A percentile compares a stretch with the other conserved stretches of the same genome.
These are phyloP conservation scores for Lasiodiplodia theobromae DNA, from an alignment of 2,329 filamentous ascomycete species.

Conservation along the genomic window DNA sequence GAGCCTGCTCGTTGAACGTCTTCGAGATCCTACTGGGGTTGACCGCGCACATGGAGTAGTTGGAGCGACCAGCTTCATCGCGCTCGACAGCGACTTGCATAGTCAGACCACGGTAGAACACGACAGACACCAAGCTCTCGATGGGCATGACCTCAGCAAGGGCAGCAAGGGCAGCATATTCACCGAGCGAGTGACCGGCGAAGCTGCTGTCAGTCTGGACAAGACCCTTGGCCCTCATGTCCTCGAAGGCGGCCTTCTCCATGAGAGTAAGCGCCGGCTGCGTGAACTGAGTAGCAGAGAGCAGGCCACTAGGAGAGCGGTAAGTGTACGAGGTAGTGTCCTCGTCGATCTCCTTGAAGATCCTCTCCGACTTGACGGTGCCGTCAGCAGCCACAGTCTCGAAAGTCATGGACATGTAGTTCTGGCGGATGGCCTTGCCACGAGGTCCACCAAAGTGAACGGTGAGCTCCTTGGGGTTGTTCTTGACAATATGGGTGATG, in stretches of 20 bases:
- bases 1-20: slow-evolving; percentile 96
- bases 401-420: slow-evolving; percentile 99
- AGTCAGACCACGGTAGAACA: slow-evolving; percentile 98
- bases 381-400: slow-evolving; percentile 95
- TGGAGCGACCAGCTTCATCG: slow-evolving; percentile 88
- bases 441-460: slow-evolving; percentile 97
- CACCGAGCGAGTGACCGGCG: slow-evolving; percentile 95
- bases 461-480: slow-evolving; percentile 98
- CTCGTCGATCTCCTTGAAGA: slow-evolving; percentile 98
- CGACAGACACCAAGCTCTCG: slow-evolving; percentile 95
- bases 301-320: slow-evolving; percentile 88
- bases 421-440: slow-evolving; percentile 96
- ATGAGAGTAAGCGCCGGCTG: slow-evolving; percentile 96
- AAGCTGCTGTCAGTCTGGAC: slow-evolving; percentile 97
- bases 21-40: slow-evolving; percentile 98
- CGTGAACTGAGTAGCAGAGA: slow-evolving; percentile 98
- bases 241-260: slow-evolving; percentile 99
- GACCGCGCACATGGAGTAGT: slow-evolving; percentile 99
- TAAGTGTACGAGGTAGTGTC: slow-evolving; percentile 96
- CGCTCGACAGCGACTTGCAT: slow-evolving; percentile 99
- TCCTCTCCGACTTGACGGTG: slow-evolving; percentile 95
- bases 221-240: slow-evolving; percentile 96
- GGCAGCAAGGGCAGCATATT: slow-evolving; percentile 96
- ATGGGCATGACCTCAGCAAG: slow-evolving; percentile 99
- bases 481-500: slow-evolving; percentile 98